These are phyloP conservation scores for Tephrocybe sp. DNA, from an alignment of 768 basidiomycete species.

Conservation along the genomic window DNA sequence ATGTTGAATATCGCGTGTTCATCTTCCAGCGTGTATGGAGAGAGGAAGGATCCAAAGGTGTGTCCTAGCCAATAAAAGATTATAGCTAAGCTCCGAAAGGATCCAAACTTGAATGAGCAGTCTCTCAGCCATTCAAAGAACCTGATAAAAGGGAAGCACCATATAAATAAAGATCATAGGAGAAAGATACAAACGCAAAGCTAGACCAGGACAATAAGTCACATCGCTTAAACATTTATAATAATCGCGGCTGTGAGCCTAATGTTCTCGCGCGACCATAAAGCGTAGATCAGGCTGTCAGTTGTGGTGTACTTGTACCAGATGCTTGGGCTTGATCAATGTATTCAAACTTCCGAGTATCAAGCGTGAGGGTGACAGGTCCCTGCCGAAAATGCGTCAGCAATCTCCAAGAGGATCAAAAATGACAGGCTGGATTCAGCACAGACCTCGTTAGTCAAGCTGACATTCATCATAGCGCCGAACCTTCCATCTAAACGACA, in stretches of 20 bases:
- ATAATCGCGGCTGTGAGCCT: constrained; percentile 1
- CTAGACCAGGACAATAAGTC: not conserved
- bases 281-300: not conserved
- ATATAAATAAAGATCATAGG: not conserved
- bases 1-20: not conserved
- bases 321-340: constrained; percentile 25
- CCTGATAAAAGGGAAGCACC: not conserved
- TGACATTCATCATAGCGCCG: constrained; percentile 95
- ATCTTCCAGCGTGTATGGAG: not conserved
- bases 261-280: not conserved
- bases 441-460: constrained; percentile 80
- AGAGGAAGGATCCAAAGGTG: not conserved
- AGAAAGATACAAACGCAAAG: not conserved
- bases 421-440: not conserved
- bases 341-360: constrained; percentile 78
- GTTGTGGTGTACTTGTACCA: constrained; percentile 10
- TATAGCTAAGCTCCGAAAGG: not conserved
- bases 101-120: not conserved
- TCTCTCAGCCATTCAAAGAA: not conserved
- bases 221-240: not conserved
- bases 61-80: not conserved
- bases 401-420: constrained; percentile 38
- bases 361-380: constrained; percentile 82
- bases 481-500: constrained; percentile 75
- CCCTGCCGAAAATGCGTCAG: constrained; percentile 44